Conservation (phyloP, 805 yeast species). For the Lachancea dasiensis region DNA sequence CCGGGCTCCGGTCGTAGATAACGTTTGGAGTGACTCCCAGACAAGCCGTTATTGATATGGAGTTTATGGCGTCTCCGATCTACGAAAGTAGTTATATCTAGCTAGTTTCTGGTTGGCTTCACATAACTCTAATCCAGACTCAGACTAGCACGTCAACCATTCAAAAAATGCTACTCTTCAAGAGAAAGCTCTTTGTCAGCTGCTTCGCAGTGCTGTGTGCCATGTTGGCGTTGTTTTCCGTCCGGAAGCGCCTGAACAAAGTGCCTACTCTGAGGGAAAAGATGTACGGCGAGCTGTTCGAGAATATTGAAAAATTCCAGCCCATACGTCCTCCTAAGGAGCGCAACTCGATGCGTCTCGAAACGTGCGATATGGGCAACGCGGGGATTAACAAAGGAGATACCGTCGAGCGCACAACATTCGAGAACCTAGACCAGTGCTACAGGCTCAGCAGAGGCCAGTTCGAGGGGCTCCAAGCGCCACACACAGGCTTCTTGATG, state of each 20-base stretch:
- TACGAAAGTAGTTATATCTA: no score
- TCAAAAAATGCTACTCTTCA: neutral
- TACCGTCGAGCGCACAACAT: constrained; percentile 7
- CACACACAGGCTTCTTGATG: constrained; percentile 6
- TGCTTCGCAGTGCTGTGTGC: constrained; percentile 1
- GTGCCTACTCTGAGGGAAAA: neutral
- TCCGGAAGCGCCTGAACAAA: neutral
- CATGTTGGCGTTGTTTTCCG: neutral
- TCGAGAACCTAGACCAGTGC: constrained; percentile 17
- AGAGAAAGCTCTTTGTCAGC: constrained; percentile 3
- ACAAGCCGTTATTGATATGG: no score
- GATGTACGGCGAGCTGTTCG: constrained; percentile 6
- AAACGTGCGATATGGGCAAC: constrained; percentile 9
- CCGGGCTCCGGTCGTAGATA: no score
- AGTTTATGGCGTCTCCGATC: no score
- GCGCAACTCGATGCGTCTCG: constrained; percentile 2
- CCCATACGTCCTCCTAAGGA: constrained; percentile 7
- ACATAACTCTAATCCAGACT: no score
- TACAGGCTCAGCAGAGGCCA: constrained; percentile 13
- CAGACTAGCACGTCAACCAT: neutral
- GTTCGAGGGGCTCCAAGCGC: constrained; percentile 7
- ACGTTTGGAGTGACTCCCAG: no score
- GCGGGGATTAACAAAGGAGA: constrained; percentile 9
- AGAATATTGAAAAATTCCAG: neutral
- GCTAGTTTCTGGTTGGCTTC: no score